These are phyloP conservation scores for Aquilaria sinensis DNA, from an alignment of 345 rosid genomes.

Conservation along the genomic window DNA sequence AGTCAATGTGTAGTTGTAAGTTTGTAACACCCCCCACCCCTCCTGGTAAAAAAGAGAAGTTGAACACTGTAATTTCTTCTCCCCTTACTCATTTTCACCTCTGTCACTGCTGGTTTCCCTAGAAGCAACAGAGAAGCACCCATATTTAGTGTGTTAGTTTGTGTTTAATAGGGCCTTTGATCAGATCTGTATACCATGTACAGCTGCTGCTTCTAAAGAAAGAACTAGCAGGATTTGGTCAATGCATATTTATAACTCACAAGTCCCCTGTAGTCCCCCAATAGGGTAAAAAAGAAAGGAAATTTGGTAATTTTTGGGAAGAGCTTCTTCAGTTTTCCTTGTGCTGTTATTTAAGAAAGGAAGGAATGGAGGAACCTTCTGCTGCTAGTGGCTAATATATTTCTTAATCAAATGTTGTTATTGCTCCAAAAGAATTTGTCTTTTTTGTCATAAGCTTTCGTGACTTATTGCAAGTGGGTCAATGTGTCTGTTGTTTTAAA, in stretches of 20 bases:
- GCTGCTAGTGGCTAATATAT: not conserved
- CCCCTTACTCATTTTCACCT: not conserved
- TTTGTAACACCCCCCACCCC: slow-evolving; percentile 14
- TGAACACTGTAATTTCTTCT: slow-evolving; percentile 6
- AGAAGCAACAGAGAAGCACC: slow-evolving; percentile 22
- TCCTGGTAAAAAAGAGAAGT: not conserved
- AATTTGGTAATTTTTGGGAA: not conserved
- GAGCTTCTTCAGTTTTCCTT: not conserved
- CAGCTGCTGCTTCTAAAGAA: slow-evolving; percentile 11
- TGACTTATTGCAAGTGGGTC: slow-evolving; percentile 11
- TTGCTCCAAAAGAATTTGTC: slow-evolving; percentile 4
- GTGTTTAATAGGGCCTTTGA: slow-evolving; percentile 20
- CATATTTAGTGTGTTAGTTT: slow-evolving; percentile 19
- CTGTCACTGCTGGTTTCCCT: slow-evolving; percentile 19
- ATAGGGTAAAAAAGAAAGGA: not conserved
- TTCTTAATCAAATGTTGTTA: too few species aligned
- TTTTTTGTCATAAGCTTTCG: slow-evolving; percentile 4
- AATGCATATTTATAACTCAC: not conserved
- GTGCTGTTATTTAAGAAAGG: not conserved
- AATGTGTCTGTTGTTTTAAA: not conserved
- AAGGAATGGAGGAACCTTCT: not conserved
- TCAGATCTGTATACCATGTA: slow-evolving; percentile 22
- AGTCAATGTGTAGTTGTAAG: slow-evolving; percentile 26
- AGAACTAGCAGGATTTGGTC: not conserved
- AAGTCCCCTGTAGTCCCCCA: not conserved